These are phyloP conservation scores for Royoungia palumana DNA, from an alignment of 768 basidiomycete species.

Conservation along the genomic window DNA sequence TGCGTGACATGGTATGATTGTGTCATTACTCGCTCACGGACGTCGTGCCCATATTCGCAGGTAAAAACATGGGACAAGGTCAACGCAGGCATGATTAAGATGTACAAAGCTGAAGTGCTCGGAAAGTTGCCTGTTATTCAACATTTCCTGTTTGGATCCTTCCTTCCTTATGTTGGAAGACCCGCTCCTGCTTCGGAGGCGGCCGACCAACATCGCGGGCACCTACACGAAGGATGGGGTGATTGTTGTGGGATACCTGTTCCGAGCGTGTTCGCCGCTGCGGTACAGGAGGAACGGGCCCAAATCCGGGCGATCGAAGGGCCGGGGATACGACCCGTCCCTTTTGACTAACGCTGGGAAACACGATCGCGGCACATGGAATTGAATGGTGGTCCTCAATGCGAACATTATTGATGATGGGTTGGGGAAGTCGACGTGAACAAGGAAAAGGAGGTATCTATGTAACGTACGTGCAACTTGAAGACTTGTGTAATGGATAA, in stretches of 20 bases:
- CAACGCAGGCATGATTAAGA: slow-evolving; percentile 94
- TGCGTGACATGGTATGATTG: slow-evolving; percentile 15
- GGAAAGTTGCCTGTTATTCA: slow-evolving; percentile 94
- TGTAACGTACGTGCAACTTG: too few relatives aligned
- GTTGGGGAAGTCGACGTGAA: too few relatives aligned
- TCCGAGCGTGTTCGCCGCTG: slow-evolving; percentile 79
- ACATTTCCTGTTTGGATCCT: slow-evolving; percentile 90
- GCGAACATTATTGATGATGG: too few relatives aligned
- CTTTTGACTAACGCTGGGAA: slow-evolving; percentile 51
- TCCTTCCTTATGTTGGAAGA: slow-evolving; percentile 68
- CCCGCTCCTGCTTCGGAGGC: slow-evolving; percentile 34
- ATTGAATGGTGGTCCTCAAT: too few relatives aligned
- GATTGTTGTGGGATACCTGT: slow-evolving; percentile 92
- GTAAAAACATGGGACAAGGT: slow-evolving; percentile 96
- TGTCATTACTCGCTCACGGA: background rate
- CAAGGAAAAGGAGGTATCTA: too few relatives aligned
- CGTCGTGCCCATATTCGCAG: slow-evolving; percentile 22
- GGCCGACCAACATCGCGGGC: slow-evolving; percentile 16
- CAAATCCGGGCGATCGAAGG: slow-evolving; percentile 47
- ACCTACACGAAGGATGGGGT: slow-evolving; percentile 64
- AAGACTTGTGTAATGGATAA: too few relatives aligned
- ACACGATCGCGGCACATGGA: too few relatives aligned
- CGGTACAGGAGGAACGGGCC: slow-evolving; percentile 39
- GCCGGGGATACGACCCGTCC: slow-evolving; percentile 69
- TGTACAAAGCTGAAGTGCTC: slow-evolving; percentile 94